Evolutionary conservation across 768 basidiomycete species (phyloP), one percentile per base, ranked within the genome.

Genomic region (Arthromyces matolae): DNA sequence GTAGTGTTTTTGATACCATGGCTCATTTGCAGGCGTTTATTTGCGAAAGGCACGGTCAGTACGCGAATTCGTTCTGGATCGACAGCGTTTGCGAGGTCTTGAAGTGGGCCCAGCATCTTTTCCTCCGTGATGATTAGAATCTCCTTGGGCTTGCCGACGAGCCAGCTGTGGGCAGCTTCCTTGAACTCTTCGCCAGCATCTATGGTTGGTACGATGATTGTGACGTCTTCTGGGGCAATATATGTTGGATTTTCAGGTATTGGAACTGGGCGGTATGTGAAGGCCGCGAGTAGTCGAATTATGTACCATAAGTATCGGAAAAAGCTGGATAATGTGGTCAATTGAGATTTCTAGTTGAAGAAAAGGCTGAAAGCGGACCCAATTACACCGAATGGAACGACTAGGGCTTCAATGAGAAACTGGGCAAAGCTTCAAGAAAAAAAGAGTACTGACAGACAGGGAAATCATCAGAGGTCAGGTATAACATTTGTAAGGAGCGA

Each of bases 101-200:
- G 89, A 1, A 95, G 77, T 4, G 92, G 89, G 0, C 83, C 87
- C 16, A 83, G 76, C 90, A 95, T 95, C 65, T 87, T 85, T 63
- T 93, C 91, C 68, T 94, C 92, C 10, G 79, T 80, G 64, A 80
- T 77, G 60, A 80, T 80, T 64, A 80, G 71, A 49, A 80, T 76
- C 60, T 80, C 92, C 64, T 92, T 93, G 13, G 93, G 93, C 56
- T 89, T 85, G 58, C 92, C 90, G 56, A 83, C 84, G 53, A 96
- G 86, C 93, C 92, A 95, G 60, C 81, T 86, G 69, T 87, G 79
- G 27, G 93, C 93, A 32, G 91, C 91, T 66, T 92, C 87, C 71
- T 91, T 90, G 75, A 94, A 93, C 67, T 93, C 91, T 66, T 93
- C 91, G 41, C 93, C 93, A 3, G 93, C 92, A 64, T 96, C 93